Evolutionary conservation across 495 filamentous ascomycete species (phyloP).

Genomic region (Aspergillus asperescens): DNA sequence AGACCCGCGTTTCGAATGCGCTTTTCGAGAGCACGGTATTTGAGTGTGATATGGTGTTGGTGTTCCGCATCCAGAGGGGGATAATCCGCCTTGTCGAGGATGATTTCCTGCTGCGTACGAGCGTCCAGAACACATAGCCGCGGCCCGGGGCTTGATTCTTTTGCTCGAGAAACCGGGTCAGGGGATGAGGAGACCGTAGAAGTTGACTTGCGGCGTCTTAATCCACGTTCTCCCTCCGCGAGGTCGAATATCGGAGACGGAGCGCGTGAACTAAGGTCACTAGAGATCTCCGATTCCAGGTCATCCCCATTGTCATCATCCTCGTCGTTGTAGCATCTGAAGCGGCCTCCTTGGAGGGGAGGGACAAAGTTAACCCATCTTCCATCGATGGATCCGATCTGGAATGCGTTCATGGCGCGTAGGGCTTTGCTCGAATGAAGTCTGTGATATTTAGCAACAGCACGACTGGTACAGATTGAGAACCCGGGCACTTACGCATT

Average conservation of each 20-base stretch:
- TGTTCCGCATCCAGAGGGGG: slow-evolving; percentile 62
- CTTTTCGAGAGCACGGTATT: slow-evolving; percentile 65
- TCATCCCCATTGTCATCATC: slow-evolving; percentile 69
- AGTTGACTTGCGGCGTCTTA: background rate
- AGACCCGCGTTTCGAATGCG: slow-evolving; percentile 64
- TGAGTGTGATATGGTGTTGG: slow-evolving; percentile 65
- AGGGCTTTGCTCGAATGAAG: slow-evolving; percentile 70
- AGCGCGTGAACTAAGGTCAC: background rate
- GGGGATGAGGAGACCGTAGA: background rate
- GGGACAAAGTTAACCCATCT: slow-evolving; percentile 76
- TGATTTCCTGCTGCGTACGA: slow-evolving; percentile 62
- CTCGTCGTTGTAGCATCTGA: slow-evolving; percentile 28
- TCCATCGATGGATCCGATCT: slow-evolving; percentile 70
- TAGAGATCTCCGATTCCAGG: background rate
- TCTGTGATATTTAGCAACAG: slow-evolving; percentile 11
- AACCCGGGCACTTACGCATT: no score
- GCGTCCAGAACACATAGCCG: slow-evolving; percentile 49
- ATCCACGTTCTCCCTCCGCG: background rate
- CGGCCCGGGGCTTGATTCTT: background rate
- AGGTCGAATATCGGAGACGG: background rate
- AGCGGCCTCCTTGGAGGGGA: slow-evolving; percentile 76
- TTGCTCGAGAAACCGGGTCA: background rate
- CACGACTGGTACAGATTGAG: no score
- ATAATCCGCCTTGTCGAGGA: slow-evolving; percentile 64
- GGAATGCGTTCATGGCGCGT: slow-evolving; percentile 63